Evolutionary conservation across 1,284 basidiomycete species (phyloP), one percentile per base, ranked within the genome.

Genomic region (Cryptococcus floricola): DNA sequence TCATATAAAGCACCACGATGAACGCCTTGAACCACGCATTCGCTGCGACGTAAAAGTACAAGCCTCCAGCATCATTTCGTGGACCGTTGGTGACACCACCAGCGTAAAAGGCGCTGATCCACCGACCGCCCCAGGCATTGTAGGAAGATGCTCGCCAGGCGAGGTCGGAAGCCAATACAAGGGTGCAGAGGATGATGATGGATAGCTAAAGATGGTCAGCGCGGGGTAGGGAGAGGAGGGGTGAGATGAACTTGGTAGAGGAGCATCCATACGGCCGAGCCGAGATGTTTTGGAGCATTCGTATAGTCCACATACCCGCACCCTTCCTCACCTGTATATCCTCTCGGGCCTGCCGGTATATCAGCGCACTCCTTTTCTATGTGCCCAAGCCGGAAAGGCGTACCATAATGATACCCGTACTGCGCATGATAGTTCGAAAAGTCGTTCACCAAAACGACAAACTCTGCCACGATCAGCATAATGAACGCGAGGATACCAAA

Each of bases 271-370:
- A 62, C 47, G 6, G 54, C 56, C 18, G 63, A 63, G 8, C 60
- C 61, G n/a, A 53, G 12, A 37, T 61, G 58, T 49, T 65, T 69
- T 1, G 67, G 67, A 5, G 63, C 63, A 43, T 65, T 66, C 4
- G 65, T 67, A 37, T 57, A 60, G 16, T 48, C 55, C 2, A 69
- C 65, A 48, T 64, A 63, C 5, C 67, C 67, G 28, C 59, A 60
- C 45, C 57, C 61, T 4, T 54, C 46, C 19, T 62, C 59, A 19
- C 60, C 62, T 13, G 50, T 25, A 49, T 65, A 67, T 14, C 60
- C 58, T 44, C 52, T 53, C 0, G 61, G 39, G n/a, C 59, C 67
- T 68, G 34, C 31, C 25, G 14, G 43, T 1, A 14, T n/a, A n/a
- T 37, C 5, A 38, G 12, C 28, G n/a, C 13, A 25, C 5, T 31